Evolutionary conservation across 2,329 filamentous ascomycete species (phyloP).

Genomic region (Cercospora berteroae): DNA sequence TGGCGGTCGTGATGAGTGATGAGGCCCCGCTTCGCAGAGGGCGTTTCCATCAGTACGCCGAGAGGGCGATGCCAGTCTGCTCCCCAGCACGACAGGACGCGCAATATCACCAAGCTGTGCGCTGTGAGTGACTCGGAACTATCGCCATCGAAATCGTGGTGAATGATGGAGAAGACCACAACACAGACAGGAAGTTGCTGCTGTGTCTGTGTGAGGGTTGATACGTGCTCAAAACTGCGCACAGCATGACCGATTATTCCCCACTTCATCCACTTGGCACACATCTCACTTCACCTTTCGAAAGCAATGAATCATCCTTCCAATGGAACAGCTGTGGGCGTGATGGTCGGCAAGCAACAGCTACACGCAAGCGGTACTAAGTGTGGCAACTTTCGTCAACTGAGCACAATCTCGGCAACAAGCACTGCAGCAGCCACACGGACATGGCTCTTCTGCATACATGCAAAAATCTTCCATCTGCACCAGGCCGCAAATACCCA

Average conservation of each 20-base stretch:
- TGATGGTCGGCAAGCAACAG: too few relatives aligned
- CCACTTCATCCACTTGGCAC: not conserved
- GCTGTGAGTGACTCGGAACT: not conserved
- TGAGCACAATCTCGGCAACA: too few relatives aligned
- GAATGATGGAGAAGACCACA: not conserved
- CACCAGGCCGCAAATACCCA: too few relatives aligned
- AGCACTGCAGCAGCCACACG: too few relatives aligned
- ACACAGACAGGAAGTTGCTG: not conserved
- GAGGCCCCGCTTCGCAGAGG: not conserved
- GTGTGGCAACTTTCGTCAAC: too few relatives aligned
- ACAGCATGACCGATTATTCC: not conserved
- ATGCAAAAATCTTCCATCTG: too few relatives aligned
- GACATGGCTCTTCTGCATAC: too few relatives aligned
- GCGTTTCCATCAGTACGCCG: not conserved
- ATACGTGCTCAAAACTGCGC: not conserved
- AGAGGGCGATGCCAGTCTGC: not conserved
- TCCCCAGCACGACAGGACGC: not conserved
- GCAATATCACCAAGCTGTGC: too few relatives aligned
- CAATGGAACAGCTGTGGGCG: too few relatives aligned
- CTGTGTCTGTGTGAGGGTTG: not conserved
- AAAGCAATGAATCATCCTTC: too few relatives aligned
- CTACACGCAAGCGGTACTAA: too few relatives aligned
- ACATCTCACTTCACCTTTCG: not conserved
- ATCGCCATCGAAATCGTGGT: not conserved
- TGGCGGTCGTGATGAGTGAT: not conserved